Conservation (phyloP, 768 basidiomycete species). For the Panaeolus papilionaceus region DNA sequence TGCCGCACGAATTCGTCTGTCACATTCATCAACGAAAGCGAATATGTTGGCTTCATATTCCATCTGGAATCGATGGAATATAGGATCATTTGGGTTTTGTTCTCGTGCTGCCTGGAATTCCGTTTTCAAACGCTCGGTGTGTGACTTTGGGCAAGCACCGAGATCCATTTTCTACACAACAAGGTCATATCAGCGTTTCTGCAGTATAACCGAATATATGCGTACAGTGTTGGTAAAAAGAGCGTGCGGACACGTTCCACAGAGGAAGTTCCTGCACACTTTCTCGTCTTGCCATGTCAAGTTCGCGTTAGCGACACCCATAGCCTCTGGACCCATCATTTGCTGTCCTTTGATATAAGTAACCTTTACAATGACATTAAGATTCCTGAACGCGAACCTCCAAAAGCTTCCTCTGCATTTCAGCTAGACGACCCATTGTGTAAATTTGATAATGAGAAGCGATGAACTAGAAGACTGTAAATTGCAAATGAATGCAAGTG, state of each 20-base stretch:
- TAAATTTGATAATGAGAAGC: conserved; percentile 17
- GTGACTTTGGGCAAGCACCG: conserved; percentile 95
- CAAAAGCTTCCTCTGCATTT: conserved; percentile 95
- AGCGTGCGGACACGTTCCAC: conserved; percentile 98
- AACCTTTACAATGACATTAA: neutral
- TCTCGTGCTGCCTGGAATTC: conserved; percentile 86
- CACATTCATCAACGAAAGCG: conserved; percentile 97
- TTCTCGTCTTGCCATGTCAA: conserved; percentile 95
- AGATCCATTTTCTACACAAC: conserved; percentile 95
- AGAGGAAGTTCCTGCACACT: conserved; percentile 97
- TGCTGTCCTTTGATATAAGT: conserved; percentile 61
- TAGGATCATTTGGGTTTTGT: conserved; percentile 76
- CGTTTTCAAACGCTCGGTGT: conserved; percentile 91
- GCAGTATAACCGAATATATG: conserved; percentile 20
- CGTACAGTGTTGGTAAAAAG: conserved; percentile 97
- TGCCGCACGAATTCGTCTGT: conserved; percentile 91
- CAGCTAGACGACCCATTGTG: conserved; percentile 92
- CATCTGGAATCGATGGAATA: conserved; percentile 87
- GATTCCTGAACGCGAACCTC: conserved; percentile 40
- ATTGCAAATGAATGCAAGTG: conserved; percentile 4
- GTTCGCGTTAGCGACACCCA: conserved; percentile 95
- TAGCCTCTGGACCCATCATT: conserved; percentile 99
- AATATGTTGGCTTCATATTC: conserved; percentile 97
- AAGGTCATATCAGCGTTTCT: conserved; percentile 9
- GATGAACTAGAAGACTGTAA: conserved; percentile 9